These are phyloP conservation scores for Hymenoscyphus salicellus DNA, from an alignment of 2,329 filamentous ascomycete species.

Conservation along the genomic window DNA sequence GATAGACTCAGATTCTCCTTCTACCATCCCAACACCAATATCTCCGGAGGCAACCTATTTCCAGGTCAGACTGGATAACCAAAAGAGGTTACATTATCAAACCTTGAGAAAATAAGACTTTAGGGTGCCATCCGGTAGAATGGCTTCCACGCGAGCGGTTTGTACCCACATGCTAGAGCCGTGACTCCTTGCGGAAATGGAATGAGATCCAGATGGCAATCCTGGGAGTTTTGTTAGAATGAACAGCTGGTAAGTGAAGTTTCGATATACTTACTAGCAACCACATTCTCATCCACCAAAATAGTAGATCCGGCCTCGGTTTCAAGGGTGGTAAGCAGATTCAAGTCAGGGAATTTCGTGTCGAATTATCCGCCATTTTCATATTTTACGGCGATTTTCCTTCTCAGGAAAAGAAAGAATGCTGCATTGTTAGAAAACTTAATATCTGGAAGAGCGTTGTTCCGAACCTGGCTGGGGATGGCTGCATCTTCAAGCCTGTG, in stretches of 20 bases:
- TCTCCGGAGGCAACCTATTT: background rate
- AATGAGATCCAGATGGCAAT: background rate
- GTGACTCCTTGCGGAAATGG: background rate
- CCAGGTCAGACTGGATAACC: background rate
- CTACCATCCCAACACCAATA: background rate
- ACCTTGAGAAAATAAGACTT: conserved; percentile 6
- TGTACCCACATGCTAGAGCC: conserved; percentile 2
- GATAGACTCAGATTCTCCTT: conserved; percentile 43
- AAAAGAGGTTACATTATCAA: background rate
- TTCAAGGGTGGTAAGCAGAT: background rate
- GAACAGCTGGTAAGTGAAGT: background rate
- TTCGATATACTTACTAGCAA: background rate
- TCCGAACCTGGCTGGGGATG: too few relatives aligned
- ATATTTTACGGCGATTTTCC: too few relatives aligned
- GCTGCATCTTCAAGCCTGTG: too few relatives aligned
- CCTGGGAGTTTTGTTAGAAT: background rate
- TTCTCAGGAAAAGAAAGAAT: too few relatives aligned
- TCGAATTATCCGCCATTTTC: background rate
- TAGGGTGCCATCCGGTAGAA: background rate
- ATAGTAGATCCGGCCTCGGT: background rate
- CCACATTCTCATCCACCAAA: background rate
- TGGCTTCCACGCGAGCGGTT: background rate
- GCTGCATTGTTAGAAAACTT: too few relatives aligned
- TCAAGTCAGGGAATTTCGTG: background rate
- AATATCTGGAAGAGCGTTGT: too few relatives aligned